These are phyloP conservation scores for Polyporus arcularius DNA, from an alignment of 768 basidiomycete species.

Conservation along the genomic window DNA sequence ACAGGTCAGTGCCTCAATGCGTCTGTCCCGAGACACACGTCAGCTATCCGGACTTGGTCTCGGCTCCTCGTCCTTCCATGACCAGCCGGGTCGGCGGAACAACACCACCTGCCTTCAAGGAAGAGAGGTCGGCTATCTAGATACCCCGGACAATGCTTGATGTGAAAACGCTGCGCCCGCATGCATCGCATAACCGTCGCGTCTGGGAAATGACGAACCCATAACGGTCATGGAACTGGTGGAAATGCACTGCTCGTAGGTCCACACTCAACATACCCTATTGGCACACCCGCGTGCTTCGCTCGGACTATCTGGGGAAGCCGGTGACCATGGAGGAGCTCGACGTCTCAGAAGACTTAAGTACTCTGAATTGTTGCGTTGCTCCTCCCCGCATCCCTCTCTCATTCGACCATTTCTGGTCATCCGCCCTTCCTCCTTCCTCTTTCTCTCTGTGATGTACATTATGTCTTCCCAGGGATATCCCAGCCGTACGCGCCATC, in stretches of 20 bases:
- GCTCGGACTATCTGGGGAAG: no score
- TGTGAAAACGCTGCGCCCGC: background rate
- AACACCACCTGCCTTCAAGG: background rate
- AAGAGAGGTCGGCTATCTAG: background rate
- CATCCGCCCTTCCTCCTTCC: background rate
- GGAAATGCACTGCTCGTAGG: no score
- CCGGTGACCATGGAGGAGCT: no score
- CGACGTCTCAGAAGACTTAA: background rate
- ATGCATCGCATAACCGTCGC: background rate
- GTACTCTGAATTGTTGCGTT: background rate
- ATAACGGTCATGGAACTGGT: no score
- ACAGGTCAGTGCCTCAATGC: background rate
- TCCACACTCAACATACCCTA: no score
- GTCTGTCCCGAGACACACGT: background rate
- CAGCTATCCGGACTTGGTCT: background rate
- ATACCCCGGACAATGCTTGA: background rate
- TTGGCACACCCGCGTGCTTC: no score
- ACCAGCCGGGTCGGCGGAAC: background rate
- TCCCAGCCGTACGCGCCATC: conserved; percentile 9
- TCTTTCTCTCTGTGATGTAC: background rate
- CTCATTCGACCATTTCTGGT: background rate
- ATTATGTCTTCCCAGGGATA: conserved; percentile 2
- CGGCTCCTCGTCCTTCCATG: background rate
- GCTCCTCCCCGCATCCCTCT: background rate
- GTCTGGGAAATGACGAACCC: background rate